These are phyloP conservation scores for Mariannaea elegans DNA, from an alignment of 2,329 filamentous ascomycete genomes.

Conservation along the genomic window DNA sequence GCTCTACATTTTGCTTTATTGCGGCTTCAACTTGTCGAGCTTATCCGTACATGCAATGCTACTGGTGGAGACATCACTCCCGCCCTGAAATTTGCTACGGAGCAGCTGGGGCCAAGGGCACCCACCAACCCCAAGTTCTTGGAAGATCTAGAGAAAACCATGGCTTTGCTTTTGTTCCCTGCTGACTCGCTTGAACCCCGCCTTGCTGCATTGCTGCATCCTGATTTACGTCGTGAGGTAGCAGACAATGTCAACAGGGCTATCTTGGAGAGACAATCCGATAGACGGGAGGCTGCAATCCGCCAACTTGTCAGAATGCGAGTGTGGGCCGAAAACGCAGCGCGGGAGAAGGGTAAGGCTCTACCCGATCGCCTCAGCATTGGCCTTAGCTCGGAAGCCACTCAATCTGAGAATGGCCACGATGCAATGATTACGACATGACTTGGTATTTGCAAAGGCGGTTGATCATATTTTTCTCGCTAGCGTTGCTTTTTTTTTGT, in stretches of 20 bases:
- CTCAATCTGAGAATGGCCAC: conserved; percentile 51
- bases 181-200: conserved; percentile 81
- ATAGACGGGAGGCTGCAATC: conserved; percentile 82
- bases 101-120: conserved; percentile 86
- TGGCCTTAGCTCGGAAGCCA: conserved; percentile 48
- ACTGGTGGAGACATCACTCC: conserved; percentile 76
- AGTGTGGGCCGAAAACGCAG: conserved; percentile 82
- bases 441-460: conserved; percentile 17
- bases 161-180: conserved; percentile 90
- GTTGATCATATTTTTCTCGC: conserved; percentile 21
- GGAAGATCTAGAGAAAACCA: conserved; percentile 88
- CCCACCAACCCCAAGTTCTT: conserved; percentile 84
- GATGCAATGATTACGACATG: conserved; percentile 62
- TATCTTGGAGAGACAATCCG: conserved; percentile 77
- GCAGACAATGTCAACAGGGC: conserved; percentile 90
- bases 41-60: conserved; percentile 81
- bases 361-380: conserved; percentile 49
- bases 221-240: conserved; percentile 81
- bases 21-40: conserved; percentile 89
- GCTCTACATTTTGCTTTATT: conserved; percentile 89
- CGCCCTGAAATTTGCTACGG: conserved; percentile 86
- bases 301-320: conserved; percentile 82
- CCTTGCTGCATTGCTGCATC: conserved; percentile 79
- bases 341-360: conserved; percentile 46
- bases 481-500: conserved; percentile 26